These are phyloP conservation scores for Yamadazyma insecticola DNA, from an alignment of 805 yeast genomes.

Conservation along the genomic window DNA sequence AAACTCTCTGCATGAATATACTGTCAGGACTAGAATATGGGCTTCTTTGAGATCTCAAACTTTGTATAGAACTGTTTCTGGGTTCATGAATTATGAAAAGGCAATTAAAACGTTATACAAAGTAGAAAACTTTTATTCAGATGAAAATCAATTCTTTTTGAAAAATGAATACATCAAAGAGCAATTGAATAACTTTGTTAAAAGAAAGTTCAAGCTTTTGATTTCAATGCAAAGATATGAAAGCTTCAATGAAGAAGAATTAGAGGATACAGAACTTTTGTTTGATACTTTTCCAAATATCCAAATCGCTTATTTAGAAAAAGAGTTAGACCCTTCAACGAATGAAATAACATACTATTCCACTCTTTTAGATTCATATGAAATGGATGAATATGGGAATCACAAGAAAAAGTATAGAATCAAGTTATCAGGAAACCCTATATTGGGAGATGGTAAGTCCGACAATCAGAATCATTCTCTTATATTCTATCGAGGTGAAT, in stretches of 20 bases:
- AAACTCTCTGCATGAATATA: slow-evolving; percentile 56
- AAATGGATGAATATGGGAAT: slow-evolving; percentile 25
- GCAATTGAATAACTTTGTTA: slow-evolving; percentile 45
- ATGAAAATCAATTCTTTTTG: slow-evolving; percentile 7
- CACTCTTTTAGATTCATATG: slow-evolving; percentile 40
- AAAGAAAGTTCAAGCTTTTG: slow-evolving; percentile 72
- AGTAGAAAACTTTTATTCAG: slow-evolving; percentile 41
- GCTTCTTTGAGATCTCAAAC: slow-evolving; percentile 83
- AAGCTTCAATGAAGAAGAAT: slow-evolving; percentile 60
- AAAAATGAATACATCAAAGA: slow-evolving; percentile 12
- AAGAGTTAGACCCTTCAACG: slow-evolving; percentile 34
- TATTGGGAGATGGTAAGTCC: slow-evolving; percentile 93
- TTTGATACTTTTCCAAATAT: slow-evolving; percentile 70
- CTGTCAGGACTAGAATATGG: slow-evolving; percentile 78
- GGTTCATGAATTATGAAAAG: slow-evolving; percentile 72
- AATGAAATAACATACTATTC: slow-evolving; percentile 53
- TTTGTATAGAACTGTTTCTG: slow-evolving; percentile 74
- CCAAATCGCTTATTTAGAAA: slow-evolving; percentile 51
- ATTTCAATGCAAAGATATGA: slow-evolving; percentile 86
- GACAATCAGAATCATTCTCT: slow-evolving; percentile 91
- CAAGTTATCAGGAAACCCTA: slow-evolving; percentile 89
- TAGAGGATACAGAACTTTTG: slow-evolving; percentile 61
- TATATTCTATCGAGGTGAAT: slow-evolving; percentile 88
- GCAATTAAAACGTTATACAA: slow-evolving; percentile 69
- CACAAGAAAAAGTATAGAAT: slow-evolving; percentile 45